Base-by-base conservation (phyloP, 2,329 filamentous ascomycete species). In the Graphilbum ipis-grandicollis region DNA sequence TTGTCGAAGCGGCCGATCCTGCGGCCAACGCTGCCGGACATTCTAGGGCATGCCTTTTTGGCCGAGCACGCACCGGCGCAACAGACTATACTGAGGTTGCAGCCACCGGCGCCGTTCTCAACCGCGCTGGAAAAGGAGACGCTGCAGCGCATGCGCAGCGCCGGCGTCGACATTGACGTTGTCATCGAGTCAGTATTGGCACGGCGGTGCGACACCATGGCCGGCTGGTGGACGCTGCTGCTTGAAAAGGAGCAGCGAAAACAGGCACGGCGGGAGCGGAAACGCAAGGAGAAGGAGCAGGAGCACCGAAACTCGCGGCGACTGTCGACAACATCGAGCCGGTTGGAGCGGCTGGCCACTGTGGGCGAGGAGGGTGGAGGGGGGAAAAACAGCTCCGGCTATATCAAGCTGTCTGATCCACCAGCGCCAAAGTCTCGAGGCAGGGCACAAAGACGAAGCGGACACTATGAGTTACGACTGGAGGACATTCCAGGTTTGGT, bases 201-300 rank as follows among this genome's bases (percentile, higher is more conserved):
- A 4, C 84, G 93, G 53, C 71, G 83, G 45, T 96, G 90, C 51
- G 88, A 98, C 56, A 71, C 79, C 6, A 61, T 98, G 34, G 83
- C 85, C 35, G 90, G 90, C 6, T 98, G 90, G 90, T 98, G 90
- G 90, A 81, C 83, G 3, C 58, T 98, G 21, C 60, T 98, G 29
- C 74, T 96, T 9, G 90, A 96, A 51, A 98, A 96, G 54, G 90
- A 98, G 52, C 74, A 85, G 52, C 74, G 85, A 9, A 98, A 98
- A 55, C 77, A 86, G 44, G 68, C 62, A 43, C 68, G 85, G 42
- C 67, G 78, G 43, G 85, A 94, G 48, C 71, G 75, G 37, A 94
- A 88, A 52, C 72, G 88, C 9, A 84, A 71, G 50, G 86, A 96
- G 52, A 76, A 74, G 47, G 86, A 98, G 48, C 67, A 70, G 2